Evolutionary conservation across 2,329 filamentous ascomycete species (phyloP).

Genomic region (Zasmidium citrigriseum): DNA sequence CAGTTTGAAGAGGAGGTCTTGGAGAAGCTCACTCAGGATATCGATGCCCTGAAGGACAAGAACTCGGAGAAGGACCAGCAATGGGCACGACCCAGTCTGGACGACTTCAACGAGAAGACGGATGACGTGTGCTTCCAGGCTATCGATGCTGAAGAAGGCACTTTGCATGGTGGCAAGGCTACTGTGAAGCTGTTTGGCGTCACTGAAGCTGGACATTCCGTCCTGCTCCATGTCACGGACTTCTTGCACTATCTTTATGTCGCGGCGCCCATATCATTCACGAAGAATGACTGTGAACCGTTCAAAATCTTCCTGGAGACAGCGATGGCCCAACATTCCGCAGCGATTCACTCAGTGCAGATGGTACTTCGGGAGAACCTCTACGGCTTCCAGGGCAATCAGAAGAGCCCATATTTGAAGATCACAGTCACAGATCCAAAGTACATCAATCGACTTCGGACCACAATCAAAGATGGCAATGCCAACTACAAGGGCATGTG

Average conservation of each 20-base stretch:
- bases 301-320: constrained; percentile 82
- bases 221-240: constrained; percentile 90
- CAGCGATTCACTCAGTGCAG: constrained; percentile 75
- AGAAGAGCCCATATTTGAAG: constrained; percentile 88
- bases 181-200: constrained; percentile 93
- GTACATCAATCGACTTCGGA: constrained; percentile 73
- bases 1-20: constrained; percentile 91
- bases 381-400: constrained; percentile 91
- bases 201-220: constrained; percentile 82
- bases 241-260: constrained; percentile 97
- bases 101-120: constrained; percentile 61
- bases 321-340: constrained; percentile 71
- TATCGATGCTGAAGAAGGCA: constrained; percentile 92
- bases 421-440: constrained; percentile 91
- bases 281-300: constrained; percentile 71
- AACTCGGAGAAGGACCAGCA: constrained; percentile 92
- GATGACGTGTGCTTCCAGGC: constrained; percentile 87
- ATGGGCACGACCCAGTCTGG: constrained; percentile 72
- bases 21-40: constrained; percentile 94
- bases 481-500: constrained; percentile 92
- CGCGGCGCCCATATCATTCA: constrained; percentile 81
- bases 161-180: constrained; percentile 71
- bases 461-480: constrained; percentile 70
- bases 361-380: constrained; percentile 87
- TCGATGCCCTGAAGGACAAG: constrained; percentile 77